Evolutionary conservation across 441 rosid species (phyloP), one percentile per base, ranked within the genome.

Genomic region (Brassica hybrid): DNA sequence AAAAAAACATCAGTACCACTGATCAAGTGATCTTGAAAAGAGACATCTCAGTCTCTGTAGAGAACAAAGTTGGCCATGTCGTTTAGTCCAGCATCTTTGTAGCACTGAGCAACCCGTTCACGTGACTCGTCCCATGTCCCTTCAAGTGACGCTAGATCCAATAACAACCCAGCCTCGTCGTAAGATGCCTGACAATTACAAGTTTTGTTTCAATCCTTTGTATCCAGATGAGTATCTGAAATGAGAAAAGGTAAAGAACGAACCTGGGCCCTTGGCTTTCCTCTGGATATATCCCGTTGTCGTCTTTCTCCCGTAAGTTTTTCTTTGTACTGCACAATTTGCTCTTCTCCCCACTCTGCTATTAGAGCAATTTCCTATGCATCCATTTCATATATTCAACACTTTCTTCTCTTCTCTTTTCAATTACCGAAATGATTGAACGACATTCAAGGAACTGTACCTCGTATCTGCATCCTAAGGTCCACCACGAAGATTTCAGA

Each of bases 401-500:
- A 66, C 14, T 9, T 59, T 16, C 38, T 43, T 36, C 45, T 25
- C 7, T 34, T 61, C 9, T 27, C 13, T 68, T 21, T 57, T 52
- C 12, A 13, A 4, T 16, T 14, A 13, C 21, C 17, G 23, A 61
- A 63, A 52, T 38, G 18, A 45, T 58, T 30, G 7, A 30, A 18
- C 3, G 18, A 62, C 32, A 69, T 54, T 52, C 23, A 73, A 21
- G 73, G 72, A 11, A 13, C 4, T 54, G 17, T 83, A 89, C 98
- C 86, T 84, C 84, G 71, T 92, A 92, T 67, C 74, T 83, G 81
- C 96, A 94, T 72, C 98, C 98, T 21, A 94, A 84, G 69, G 97
- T 88, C 98, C 97, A 94, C 98, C 98, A 94, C 8, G 98, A 94
- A 59, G 90, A 87, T 83, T 88, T 94, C 80, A 94, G 72, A 74